Evolutionary conservation across 2,329 filamentous ascomycete species (phyloP), one percentile per base, ranked within the genome.

Genomic region (Boeremia exigua): DNA sequence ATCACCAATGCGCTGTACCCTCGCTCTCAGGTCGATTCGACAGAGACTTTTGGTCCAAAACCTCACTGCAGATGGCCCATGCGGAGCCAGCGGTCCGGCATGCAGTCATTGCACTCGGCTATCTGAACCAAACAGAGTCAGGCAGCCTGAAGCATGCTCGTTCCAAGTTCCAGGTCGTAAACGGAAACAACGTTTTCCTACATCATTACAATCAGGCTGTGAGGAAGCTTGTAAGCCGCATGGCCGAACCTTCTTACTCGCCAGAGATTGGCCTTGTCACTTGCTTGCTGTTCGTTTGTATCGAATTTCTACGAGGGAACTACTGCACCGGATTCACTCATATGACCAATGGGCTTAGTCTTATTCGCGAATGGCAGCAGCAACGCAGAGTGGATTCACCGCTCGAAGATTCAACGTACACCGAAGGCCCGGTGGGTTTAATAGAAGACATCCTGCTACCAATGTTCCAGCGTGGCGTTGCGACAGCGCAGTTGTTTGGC

Each of bases 151-250:
- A 64, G 23, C 59, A 61, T 44, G 60, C 64, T 49, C 56, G 59
- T 15, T 50, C 56, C 5, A 52, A 38, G 8, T 51, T 46, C 12
- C 50, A 52, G 12, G 34, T 40, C 3, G 6, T 40, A 4, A 32
- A 50, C 4, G 54, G 55, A 4, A 60, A 50, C 9, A 67, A 64
- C 14, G 72, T 72, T 9, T 67, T 74, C 5, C 53, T 80, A 10
- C 62, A 61, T 15, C 77, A 80, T 48, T 79, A 81, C 47, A 79
- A 75, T 54, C 75, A 75, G 43, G 74, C 79, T 6, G 77, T 80
- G 23, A 54, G 59, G 53, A 54, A 58, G 23, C 62, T 75, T 25
- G 64, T 80, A 9, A 68, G 71, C 23, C 63, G 58, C 5, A 73
- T 72, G 36, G 58, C 66, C n/a, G 68, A 68, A 19, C 39, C 68